Evolutionary conservation across 805 yeast genomes (phyloP), one percentile per base, ranked within the genome.

Genomic region (Yamadazyma tumulicola): DNA sequence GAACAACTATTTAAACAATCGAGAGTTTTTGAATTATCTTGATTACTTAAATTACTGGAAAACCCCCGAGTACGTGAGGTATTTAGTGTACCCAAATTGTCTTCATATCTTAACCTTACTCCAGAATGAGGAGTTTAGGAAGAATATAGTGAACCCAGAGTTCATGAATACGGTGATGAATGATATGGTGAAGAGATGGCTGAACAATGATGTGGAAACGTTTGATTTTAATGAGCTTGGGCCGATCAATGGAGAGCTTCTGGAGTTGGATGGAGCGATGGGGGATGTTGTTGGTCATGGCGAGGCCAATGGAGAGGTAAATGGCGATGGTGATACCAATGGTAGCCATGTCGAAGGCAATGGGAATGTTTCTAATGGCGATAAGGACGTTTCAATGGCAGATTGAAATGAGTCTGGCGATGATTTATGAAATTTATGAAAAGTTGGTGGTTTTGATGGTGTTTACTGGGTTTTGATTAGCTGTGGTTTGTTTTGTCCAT

Each of bases 11-110:
- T 65, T 89, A 9, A 81, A 82, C 47, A 81, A 84, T 49, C 78
- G 73, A 19, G 72, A 74, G 33, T 89, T 91, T 47, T 64, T 87
- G 20, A 75, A 77, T 40, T 91, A 91, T 52, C 62, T 91, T 41
- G 71, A 79, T 18, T 91, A 91, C 53, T 67, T 91, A 33, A 86
- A 81, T 52, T 88, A 91, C 66, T 89, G 97, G 97, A 68, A 81
- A 36, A 51, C 69, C 31, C 88, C 88, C 2, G 70, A 79, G 43
- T 81, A 81, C 53, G 75, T 85, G 24, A 75, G 69, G 59, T 85
- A 67, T 60, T 66, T 78, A 46, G 93, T 82, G 14, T 84, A 86
- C 51, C 97, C 98, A 3, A 85, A 91, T 55, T 83, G 96, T 54
- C 68, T 91, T 11, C 93, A 86, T 51, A 74, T 91, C 20, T 65